Percentiles rank a stretch among this genome's conserved stretches.
Conservation (phyloP, 2,329 filamentous ascomycete genomes). For the Zasmidium cellare region DNA sequence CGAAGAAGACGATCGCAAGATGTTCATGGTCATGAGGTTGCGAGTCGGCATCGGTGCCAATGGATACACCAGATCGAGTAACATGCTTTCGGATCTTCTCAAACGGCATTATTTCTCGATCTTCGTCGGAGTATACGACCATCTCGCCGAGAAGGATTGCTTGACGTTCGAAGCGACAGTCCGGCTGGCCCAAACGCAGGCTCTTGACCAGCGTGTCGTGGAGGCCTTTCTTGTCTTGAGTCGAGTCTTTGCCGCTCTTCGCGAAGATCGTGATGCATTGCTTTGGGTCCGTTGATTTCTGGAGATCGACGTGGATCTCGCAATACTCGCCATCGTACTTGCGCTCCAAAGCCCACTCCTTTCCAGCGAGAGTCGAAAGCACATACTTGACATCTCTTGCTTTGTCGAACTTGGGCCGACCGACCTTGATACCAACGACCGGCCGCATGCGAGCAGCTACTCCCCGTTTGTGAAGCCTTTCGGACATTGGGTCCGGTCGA, state of each 20-base stretch:
- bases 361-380: conserved; percentile 60
- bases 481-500: conserved; percentile 35
- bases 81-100: conserved; percentile 82
- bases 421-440: conserved; percentile 46
- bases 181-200: conserved; percentile 59
- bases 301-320: conserved; percentile 77
- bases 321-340: conserved; percentile 89
- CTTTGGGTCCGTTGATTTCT: conserved; percentile 41
- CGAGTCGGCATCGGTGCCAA: conserved; percentile 70
- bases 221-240: conserved; percentile 64
- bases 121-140: conserved; percentile 70
- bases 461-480: conserved; percentile 30
- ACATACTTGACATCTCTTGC: conserved; percentile 68
- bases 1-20: conserved; percentile 63
- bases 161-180: conserved; percentile 60
- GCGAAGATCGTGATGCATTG: conserved; percentile 78
- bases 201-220: conserved; percentile 65
- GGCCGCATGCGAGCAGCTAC: conserved; percentile 38
- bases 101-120: conserved; percentile 69
- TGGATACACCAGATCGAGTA: conserved; percentile 66
- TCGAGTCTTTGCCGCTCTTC: conserved; percentile 90
- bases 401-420: conserved; percentile 47
- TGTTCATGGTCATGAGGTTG: conserved; percentile 57
- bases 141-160: conserved; percentile 86
- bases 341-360: conserved; percentile 70